Evolutionary conservation across 176 grass and related monocot species (phyloP), one percentile per base, ranked within the genome.

Genomic region (Miscanthus lutarioriparius): DNA sequence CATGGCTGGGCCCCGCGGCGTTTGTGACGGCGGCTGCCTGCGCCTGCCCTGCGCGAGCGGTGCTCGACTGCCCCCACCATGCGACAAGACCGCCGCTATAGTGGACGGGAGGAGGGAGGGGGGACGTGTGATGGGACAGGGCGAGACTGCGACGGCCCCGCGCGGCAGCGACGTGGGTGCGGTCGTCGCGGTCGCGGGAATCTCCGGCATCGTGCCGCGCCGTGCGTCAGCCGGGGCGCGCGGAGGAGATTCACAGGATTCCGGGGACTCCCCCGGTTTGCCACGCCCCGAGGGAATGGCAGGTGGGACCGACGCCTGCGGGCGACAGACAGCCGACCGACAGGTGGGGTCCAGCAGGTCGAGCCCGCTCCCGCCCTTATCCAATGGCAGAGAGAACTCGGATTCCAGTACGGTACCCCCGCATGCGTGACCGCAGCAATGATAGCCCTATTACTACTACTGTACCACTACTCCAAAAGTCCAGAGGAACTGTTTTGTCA

Each of bases 221-320:
- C 43, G 3, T 3, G 47, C 44, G 67, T 65, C 27, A 70, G 4
- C 75, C 4, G 43, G 15, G 48, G 43, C 48, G 32, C 77, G 39
- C 70, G 26, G 51, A 89, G 26, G 51, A 89, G 83, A 89, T 89
- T 89, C 88, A 86, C 53, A 82, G 49, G 88, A 82, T 56, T 82
- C 77, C 70, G 35, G 13, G 3, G 37, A 3, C 11, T 14, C 44
- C 44, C 44, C 45, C 6, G 22, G 10, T 2, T 12, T 11, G 38
- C 68, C 39, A 43, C 25, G 5, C 43, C 49, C 44, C 8, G 72
- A 32, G 72, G 9, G 45, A 7, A 70, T 63, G 63, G 67, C 77
- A 53, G 12, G 38, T n/a, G 77, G 87, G 61, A 0, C 26, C 66
- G 4, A 0, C 8, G 1, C 0, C 0, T 0, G n/a, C 56, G 5